These are phyloP conservation scores for Epichloe hybrida DNA, from an alignment of 2,329 filamentous ascomycete genomes.

Conservation along the genomic window DNA sequence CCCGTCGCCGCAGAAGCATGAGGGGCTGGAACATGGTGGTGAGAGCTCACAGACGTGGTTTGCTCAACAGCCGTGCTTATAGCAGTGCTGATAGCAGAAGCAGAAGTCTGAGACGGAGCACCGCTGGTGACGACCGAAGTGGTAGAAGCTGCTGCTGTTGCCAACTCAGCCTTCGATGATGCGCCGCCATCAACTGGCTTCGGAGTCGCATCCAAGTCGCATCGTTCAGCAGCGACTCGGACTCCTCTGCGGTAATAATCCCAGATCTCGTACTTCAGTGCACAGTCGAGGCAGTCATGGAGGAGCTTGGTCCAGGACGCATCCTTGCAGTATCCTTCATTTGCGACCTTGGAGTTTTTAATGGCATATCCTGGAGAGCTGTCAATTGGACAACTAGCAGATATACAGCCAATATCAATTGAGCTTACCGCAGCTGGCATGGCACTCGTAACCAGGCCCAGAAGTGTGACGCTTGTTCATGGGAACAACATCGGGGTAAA, in stretches of 20 bases:
- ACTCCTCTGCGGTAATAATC: constrained; percentile 27
- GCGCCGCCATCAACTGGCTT: constrained; percentile 6
- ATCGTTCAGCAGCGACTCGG: constrained; percentile 21
- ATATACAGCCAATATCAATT: not conserved
- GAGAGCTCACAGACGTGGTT: not conserved
- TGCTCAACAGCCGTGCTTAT: not conserved
- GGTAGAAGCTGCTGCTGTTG: constrained; percentile 3
- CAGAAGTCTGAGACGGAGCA: not conserved
- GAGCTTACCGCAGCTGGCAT: constrained; percentile 34
- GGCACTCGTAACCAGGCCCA: constrained; percentile 30
- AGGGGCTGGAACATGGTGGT: not conserved
- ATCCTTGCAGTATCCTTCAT: constrained; percentile 19
- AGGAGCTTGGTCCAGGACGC: constrained; percentile 27
- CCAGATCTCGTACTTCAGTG: constrained; percentile 29
- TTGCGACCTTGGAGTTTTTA: not conserved
- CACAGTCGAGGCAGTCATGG: constrained; percentile 31
- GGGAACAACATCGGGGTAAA: constrained; percentile 16
- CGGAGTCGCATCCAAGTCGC: constrained; percentile 15
- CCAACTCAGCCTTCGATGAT: constrained; percentile 5
- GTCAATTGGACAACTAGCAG: no score
- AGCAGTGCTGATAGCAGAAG: not conserved
- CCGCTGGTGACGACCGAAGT: constrained; percentile 3
- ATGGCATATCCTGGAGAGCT: constrained; percentile 16
- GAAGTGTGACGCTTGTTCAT: constrained; percentile 11
- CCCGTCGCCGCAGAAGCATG: not conserved